Conservation (phyloP, 257 asterid species). For the Solanum lycopersicoides region DNA sequence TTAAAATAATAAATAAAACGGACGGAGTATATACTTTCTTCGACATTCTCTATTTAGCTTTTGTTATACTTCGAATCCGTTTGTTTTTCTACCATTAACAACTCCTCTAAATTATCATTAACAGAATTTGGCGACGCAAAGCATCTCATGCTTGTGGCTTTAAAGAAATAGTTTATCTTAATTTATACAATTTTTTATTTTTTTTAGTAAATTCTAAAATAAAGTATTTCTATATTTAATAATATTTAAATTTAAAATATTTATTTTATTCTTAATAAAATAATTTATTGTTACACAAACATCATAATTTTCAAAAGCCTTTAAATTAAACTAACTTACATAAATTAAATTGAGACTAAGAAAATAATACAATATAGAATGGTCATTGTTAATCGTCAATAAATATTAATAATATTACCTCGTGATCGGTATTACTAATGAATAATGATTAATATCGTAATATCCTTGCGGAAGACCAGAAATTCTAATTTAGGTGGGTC, state of each 20-base stretch:
- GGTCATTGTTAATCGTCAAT: background rate
- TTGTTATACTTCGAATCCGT: background rate
- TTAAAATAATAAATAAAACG: too few relatives aligned
- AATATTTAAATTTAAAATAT: too few relatives aligned
- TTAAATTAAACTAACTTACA: background rate
- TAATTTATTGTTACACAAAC: too few relatives aligned
- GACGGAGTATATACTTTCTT: too few relatives aligned
- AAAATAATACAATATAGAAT: background rate
- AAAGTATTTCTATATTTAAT: too few relatives aligned
- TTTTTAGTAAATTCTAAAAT: too few relatives aligned
- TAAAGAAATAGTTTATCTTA: background rate
- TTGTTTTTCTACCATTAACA: background rate
- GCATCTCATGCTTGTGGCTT: background rate
- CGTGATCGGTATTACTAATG: background rate
- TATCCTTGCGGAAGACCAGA: background rate
- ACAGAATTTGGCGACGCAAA: too few relatives aligned
- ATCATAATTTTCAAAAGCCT: too few relatives aligned
- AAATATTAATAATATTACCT: background rate
- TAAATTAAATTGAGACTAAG: too few relatives aligned
- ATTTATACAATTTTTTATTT: too few relatives aligned
- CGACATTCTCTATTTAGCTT: background rate
- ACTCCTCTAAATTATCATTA: background rate
- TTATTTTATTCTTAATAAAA: too few relatives aligned
- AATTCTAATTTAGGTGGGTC: background rate
- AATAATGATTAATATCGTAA: background rate